Base-by-base conservation (phyloP, 1,284 basidiomycete species). In the Kwoniella shivajii region DNA sequence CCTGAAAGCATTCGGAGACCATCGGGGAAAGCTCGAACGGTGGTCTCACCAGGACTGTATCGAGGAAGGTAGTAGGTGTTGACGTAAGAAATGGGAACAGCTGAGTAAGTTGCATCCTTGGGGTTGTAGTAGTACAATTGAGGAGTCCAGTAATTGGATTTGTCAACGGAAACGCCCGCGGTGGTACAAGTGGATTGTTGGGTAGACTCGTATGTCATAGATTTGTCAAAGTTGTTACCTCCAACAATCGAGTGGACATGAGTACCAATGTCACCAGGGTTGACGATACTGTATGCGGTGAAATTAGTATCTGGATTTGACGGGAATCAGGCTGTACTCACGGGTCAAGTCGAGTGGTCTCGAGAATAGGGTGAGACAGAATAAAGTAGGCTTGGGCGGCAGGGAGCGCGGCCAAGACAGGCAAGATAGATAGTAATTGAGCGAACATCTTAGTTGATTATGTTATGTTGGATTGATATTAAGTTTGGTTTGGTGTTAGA, bases 131-230 rank as follows among this genome's bases (percentile, higher is more conserved):
- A 77, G 69, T 79, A 81, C 6, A 81, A 65, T 45, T 75, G 68
- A 22, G 79, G 79, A 9, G 68, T 70, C 81, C 81, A 82, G 67
- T 82, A 82, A 55, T 71, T 73, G 34, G 74, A 78, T 65, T 75
- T 73, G 73, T 82, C 81, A 24, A 71, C 72, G 3, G 61, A 66
- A 44, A 80, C 67, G 18, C 60, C 59, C 0, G 78, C 66, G 1
- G 79, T 80, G 16, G 80, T 80, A 63, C 79, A 80, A 10, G 57
- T 68, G 13, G 63, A 59, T 14, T 59, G 54, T 41, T 59, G 72
- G 26, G 69, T 64, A 14, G 63, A 68, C 49, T 65, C 71, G 56
- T 71, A 74, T 33, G 64, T 64, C 64, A 73, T 69, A n/a, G 61
- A 62, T 57, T 71, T 60, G 64, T 69, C 65, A 61, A 79, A 80